Percentiles rank a stretch among this genome's conserved stretches.
These are phyloP conservation scores for Venturia effusa DNA, from an alignment of 2,329 filamentous ascomycete genomes.

Conservation along the genomic window DNA sequence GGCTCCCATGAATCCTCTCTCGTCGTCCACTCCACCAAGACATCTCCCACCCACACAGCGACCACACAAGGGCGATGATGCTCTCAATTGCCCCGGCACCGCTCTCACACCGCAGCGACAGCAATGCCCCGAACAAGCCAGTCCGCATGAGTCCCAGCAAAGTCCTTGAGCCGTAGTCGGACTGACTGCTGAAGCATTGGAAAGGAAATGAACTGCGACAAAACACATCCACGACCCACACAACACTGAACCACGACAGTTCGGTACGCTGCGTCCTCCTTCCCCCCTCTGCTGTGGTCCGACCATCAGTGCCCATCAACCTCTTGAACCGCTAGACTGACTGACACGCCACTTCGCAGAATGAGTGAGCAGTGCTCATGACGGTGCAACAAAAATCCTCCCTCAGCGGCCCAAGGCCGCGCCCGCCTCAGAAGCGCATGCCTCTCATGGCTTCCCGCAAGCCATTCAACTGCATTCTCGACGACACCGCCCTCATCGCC, in stretches of 20 bases:
- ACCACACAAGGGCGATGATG: background rate
- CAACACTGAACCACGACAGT: background rate
- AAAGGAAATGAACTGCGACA: background rate
- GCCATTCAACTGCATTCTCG: constrained; percentile 43
- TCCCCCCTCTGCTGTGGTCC: background rate
- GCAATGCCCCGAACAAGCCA: background rate
- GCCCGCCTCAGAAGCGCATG: background rate
- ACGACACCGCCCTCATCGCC: constrained; percentile 39
- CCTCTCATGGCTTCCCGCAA: constrained; percentile 25
- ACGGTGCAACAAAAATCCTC: background rate
- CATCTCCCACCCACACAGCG: background rate
- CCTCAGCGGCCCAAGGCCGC: background rate
- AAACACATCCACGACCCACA: background rate
- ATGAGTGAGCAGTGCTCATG: background rate
- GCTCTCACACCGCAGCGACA: background rate
- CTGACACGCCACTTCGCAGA: background rate
- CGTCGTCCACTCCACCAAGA: background rate
- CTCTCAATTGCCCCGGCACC: background rate
- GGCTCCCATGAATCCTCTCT: background rate
- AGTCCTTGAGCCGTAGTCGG: background rate
- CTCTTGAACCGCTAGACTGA: background rate
- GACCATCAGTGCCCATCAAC: background rate
- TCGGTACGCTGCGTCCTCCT: background rate
- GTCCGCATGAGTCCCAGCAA: background rate
- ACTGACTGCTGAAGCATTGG: background rate